Evolutionary conservation across 805 yeast genomes (phyloP).

Genomic region (Suhomyces faveliae): DNA sequence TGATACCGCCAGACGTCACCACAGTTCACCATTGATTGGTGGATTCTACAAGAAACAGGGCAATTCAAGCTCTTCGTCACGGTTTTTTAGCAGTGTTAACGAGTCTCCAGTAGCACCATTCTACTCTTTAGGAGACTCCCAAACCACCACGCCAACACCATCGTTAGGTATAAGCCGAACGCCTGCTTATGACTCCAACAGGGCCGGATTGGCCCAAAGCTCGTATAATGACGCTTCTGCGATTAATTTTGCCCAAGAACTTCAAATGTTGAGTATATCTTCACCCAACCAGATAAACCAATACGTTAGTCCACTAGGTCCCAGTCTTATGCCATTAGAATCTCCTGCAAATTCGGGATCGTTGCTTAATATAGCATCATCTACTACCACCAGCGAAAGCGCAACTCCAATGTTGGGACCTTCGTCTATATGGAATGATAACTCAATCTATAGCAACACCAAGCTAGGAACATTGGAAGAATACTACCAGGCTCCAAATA

Average conservation of each 20-base stretch:
- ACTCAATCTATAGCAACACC: not conserved
- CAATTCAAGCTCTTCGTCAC: not conserved
- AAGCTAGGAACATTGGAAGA: slow-evolving; percentile 2
- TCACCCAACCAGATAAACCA: not conserved
- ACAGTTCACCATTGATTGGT: slow-evolving; percentile 17
- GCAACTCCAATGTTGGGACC: slow-evolving; percentile 9
- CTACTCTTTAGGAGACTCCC: not conserved
- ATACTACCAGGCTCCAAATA: not conserved
- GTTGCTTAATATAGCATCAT: not conserved
- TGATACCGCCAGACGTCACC: slow-evolving; percentile 10
- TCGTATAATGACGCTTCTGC: slow-evolving; percentile 1
- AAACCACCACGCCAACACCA: slow-evolving; percentile 2
- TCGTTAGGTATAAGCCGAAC: not conserved
- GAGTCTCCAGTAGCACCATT: not conserved
- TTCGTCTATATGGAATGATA: slow-evolving; percentile 13
- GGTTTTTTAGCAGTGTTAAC: not conserved
- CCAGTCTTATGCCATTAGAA: not conserved
- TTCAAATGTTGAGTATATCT: slow-evolving; percentile 1
- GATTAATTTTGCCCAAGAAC: not conserved
- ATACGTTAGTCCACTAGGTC: not conserved
- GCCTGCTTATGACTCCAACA: not conserved
- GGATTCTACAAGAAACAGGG: slow-evolving; percentile 1
- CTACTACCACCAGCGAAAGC: slow-evolving; percentile 7
- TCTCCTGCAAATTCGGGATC: not conserved
- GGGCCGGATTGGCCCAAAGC: not conserved